A percentile compares a stretch with the other conserved stretches of the same genome.
Conservation (phyloP, 768 basidiomycete species). For the Hemileccinum rubropunctum region DNA sequence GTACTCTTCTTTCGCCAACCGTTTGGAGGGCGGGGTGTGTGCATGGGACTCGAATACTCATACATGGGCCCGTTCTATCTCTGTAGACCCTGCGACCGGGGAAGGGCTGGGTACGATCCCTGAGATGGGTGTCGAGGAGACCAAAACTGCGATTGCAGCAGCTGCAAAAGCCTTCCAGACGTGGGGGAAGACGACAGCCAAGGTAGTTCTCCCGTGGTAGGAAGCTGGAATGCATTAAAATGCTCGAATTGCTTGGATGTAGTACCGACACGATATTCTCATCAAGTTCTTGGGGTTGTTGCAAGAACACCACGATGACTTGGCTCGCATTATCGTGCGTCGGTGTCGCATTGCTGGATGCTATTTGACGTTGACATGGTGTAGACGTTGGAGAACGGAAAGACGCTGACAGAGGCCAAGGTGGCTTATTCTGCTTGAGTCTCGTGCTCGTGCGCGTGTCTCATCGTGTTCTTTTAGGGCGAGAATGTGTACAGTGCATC, state of each 20-base stretch:
- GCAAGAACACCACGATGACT: constrained; percentile 82
- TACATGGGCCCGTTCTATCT: neutral
- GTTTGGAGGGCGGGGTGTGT: too few species aligned
- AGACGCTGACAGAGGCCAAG: constrained; percentile 81
- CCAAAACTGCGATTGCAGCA: constrained; percentile 78
- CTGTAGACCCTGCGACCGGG: constrained; percentile 81
- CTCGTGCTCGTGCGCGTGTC: neutral
- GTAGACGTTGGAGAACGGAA: constrained; percentile 95
- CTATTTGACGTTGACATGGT: constrained; percentile 8
- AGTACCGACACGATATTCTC: constrained; percentile 83
- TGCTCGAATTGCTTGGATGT: neutral
- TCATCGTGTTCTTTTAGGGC: constrained; percentile 40
- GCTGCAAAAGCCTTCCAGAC: constrained; percentile 77
- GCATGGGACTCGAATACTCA: neutral
- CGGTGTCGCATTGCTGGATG: neutral
- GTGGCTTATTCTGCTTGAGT: constrained; percentile 33
- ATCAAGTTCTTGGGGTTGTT: constrained; percentile 76
- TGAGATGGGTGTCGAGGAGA: constrained; percentile 86
- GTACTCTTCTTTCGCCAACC: constrained; percentile 18
- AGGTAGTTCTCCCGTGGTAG: constrained; percentile 37
- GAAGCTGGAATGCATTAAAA: neutral
- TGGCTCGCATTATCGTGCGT: constrained; percentile 81
- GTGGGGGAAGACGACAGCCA: constrained; percentile 87
- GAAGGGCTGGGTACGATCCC: constrained; percentile 83
- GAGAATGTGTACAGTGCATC: constrained; percentile 86